These are phyloP conservation scores for Neofusicoccum parvum DNA, from an alignment of 2,329 filamentous ascomycete genomes.

Conservation along the genomic window DNA sequence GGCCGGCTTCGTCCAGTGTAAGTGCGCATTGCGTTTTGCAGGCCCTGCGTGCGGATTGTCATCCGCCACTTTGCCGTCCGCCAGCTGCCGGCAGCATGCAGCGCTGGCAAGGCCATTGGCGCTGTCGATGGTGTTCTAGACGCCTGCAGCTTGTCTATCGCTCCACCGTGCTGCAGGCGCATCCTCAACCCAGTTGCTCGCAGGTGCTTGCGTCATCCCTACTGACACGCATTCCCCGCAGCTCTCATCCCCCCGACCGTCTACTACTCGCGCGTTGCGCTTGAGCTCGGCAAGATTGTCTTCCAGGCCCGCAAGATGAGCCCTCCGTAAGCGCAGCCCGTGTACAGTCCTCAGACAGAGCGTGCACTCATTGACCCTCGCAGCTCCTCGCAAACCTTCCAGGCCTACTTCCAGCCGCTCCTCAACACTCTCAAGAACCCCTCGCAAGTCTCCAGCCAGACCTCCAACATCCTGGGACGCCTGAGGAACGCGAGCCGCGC, in stretches of 20 bases:
- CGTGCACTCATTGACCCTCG: slow-evolving; percentile 21
- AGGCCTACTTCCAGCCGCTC: slow-evolving; percentile 79
- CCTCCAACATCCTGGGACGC: slow-evolving; percentile 56
- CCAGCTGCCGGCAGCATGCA: not conserved
- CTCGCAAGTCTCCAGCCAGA: slow-evolving; percentile 51
- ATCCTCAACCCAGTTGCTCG: not conserved
- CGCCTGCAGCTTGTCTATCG: slow-evolving; percentile 6
- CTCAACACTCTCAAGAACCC: slow-evolving; percentile 74
- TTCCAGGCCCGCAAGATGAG: slow-evolving; percentile 88
- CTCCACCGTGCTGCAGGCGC: slow-evolving; percentile 3
- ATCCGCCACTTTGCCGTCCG: not conserved
- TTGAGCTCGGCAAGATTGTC: slow-evolving; percentile 86
- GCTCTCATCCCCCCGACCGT: slow-evolving; percentile 82
- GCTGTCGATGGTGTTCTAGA: slow-evolving; percentile 16
- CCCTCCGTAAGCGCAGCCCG: slow-evolving; percentile 77
- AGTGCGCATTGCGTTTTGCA: slow-evolving; percentile 42
- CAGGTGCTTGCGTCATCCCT: slow-evolving; percentile 20
- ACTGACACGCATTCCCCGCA: slow-evolving; percentile 43
- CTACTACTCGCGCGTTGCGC: slow-evolving; percentile 88
- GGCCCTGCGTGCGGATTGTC: not conserved
- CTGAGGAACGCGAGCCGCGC: slow-evolving; percentile 71
- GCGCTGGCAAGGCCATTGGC: slow-evolving; percentile 3
- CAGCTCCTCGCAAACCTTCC: slow-evolving; percentile 79
- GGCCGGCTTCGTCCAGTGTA: slow-evolving; percentile 84
- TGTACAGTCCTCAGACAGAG: not conserved